Evolutionary conservation across 2,329 filamentous ascomycete species (phyloP).

Genomic region (Macrophomina pseudophaseolina): DNA sequence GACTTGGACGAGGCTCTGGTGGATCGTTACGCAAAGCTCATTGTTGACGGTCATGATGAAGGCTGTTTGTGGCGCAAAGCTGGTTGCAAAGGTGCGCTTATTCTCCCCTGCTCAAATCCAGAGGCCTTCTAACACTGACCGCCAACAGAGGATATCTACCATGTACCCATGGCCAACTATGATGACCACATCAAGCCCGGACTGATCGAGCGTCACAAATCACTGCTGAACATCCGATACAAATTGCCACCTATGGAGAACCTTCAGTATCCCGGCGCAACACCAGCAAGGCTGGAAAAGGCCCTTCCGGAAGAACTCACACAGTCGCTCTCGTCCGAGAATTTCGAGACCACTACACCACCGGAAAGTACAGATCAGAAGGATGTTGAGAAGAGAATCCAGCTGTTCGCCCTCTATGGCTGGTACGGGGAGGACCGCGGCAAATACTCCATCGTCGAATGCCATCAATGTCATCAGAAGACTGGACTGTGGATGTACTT

Average conservation of each 20-base stretch:
- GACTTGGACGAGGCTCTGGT: conserved; percentile 68
- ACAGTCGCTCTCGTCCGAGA: conserved; percentile 12
- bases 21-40: conserved; percentile 74
- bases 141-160: conserved; percentile 64
- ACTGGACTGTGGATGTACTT: conserved; percentile 91
- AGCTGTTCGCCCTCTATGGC: conserved; percentile 49
- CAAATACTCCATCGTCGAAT: conserved; percentile 76
- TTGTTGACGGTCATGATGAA: conserved; percentile 76
- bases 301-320: conserved; percentile 22
- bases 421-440: conserved; percentile 61
- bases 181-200: conserved; percentile 26
- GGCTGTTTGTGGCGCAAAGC: conserved; percentile 85
- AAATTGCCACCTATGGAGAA: conserved; percentile 14
- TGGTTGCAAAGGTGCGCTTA: conserved; percentile 77
- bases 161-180: conserved; percentile 50
- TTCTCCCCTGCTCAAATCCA: not conserved
- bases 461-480: conserved; percentile 83
- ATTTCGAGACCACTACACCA: conserved; percentile 7
- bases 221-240: conserved; percentile 23
- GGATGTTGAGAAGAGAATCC: conserved; percentile 17
- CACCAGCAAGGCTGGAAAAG: conserved; percentile 10
- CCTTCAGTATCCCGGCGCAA: conserved; percentile 16
- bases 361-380: conserved; percentile 11
- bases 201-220: conserved; percentile 21
- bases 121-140: conserved; percentile 24